phyloP scores from a whole-genome alignment of 306 rosid species.

The Sesbania bispinosa region DNA sequence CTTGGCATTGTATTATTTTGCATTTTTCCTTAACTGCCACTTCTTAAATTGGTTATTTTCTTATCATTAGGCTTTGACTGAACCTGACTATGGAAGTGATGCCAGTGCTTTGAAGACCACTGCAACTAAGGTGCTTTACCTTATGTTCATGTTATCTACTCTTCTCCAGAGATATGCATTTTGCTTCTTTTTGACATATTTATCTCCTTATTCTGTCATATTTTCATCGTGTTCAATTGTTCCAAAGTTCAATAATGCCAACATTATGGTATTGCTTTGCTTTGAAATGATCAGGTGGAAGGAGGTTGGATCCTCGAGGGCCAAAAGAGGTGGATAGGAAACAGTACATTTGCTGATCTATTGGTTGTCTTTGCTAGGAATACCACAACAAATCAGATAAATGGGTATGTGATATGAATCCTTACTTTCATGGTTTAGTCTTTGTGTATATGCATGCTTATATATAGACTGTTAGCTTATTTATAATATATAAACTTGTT shows the following conservation, averaged over 20 bases:
- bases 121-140: slow-evolving; percentile 55
- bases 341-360: slow-evolving; percentile 80
- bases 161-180: background rate
- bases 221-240: background rate
- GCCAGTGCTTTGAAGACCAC: slow-evolving; percentile 70
- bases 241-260: background rate
- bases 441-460: background rate
- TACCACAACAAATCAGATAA: slow-evolving; percentile 66
- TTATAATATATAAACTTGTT: background rate
- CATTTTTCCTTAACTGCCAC: background rate
- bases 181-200: background rate
- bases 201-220: background rate
- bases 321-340: slow-evolving; percentile 81
- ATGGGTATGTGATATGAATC: slow-evolving; percentile 48
- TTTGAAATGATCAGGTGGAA: slow-evolving; percentile 49
- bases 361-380: slow-evolving; percentile 74
- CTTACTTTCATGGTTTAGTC: background rate
- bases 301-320: slow-evolving; percentile 82
- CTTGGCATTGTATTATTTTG: background rate
- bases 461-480: background rate
- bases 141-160: slow-evolving; percentile 2
- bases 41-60: slow-evolving; percentile 21
- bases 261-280: background rate
- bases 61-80: slow-evolving; percentile 65
- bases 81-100: slow-evolving; percentile 89